Base-by-base conservation (phyloP, 2,329 filamentous ascomycete genomes). In the Exophiala phaeomuriformis region DNA sequence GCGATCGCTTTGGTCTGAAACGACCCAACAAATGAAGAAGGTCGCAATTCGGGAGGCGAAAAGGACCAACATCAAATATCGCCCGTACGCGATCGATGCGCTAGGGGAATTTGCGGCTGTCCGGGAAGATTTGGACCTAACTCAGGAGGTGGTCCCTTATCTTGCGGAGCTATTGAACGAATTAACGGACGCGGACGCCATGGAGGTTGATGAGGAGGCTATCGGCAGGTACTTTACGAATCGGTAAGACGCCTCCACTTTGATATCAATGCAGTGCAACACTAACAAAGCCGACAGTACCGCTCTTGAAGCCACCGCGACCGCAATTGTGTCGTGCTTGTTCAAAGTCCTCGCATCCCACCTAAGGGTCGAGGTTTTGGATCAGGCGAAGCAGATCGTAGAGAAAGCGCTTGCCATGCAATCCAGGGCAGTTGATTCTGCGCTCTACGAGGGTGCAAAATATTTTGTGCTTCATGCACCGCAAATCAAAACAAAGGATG, bases 11-110 rank as follows among this genome's bases (percentile, higher is more conserved):
- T 82, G 78, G 73, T 64, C 68, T 37, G 83, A 69, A 4, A 70
- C 87, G 28, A 78, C 79, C 7, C 76, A 79, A 5, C 77, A 84
- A 62, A 83, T 90, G 72, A 86, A 85, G 72, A 90, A 82, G 63
- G 85, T 95, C 60, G 80, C 81, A 3, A 68, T 91, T 10, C 81
- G 91, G 53, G 93, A 98, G 76, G 90, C 90, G 5, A 96, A 93
- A 74, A 81, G 93, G 32, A 91, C 90, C 66, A 96, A 96, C 64
- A 80, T 83, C n/a, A 75, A 76, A 5, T 98, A 97, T 69, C 82
- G 87, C 9, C 84, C 85, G 19, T 78, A 88, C 68, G 87, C 88
- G 0, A 79, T 95, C 58, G 73, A 75, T 51, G 83, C 81, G 33
- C 73, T 96, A 3, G 90, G 87, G 65, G 77, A 82, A 51, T 86